Percentiles rank a stretch among this genome's conserved stretches.
Evolutionary conservation across 345 rosid species (phyloP).

Genomic region (Gossypium thurberi): DNA sequence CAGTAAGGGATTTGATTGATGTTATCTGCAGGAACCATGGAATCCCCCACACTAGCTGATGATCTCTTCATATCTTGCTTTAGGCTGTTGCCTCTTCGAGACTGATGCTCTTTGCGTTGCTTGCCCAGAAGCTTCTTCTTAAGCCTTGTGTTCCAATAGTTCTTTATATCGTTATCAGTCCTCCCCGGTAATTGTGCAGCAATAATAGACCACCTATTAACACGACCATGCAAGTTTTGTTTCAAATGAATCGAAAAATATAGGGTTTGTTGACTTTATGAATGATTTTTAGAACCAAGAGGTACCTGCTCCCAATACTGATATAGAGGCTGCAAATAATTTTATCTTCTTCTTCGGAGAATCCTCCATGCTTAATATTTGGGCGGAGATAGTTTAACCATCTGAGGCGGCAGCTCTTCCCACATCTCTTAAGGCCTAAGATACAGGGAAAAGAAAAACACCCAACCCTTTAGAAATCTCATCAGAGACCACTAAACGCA

Average conservation of each 20-base stretch:
- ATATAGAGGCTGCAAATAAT: slow-evolving; percentile 48
- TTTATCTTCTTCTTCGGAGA: slow-evolving; percentile 59
- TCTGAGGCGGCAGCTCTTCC: slow-evolving; percentile 65
- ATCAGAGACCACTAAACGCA: not conserved
- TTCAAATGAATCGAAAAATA: not conserved
- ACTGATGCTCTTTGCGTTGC: slow-evolving; percentile 32
- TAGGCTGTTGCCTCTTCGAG: slow-evolving; percentile 24
- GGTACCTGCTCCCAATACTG: slow-evolving; percentile 62
- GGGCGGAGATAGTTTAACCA: slow-evolving; percentile 71
- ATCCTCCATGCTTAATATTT: slow-evolving; percentile 57
- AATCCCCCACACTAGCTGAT: slow-evolving; percentile 16
- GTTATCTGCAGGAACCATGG: slow-evolving; percentile 17
- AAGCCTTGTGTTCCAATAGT: slow-evolving; percentile 59
- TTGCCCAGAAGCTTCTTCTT: slow-evolving; percentile 51
- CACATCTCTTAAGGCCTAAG: slow-evolving; percentile 59
- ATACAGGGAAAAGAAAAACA: no score
- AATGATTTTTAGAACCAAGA: not conserved
- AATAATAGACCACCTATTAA: slow-evolving; percentile 48
- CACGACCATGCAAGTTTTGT: not conserved
- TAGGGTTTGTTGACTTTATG: slow-evolving; percentile 11
- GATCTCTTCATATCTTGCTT: slow-evolving; percentile 30
- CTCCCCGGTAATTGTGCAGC: slow-evolving; percentile 62
- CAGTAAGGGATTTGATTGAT: slow-evolving; percentile 30
- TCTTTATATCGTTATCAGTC: slow-evolving; percentile 62
- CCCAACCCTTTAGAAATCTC: not conserved